Conservation (phyloP, 805 yeast species). For the Peterozyma xylosa region DNA sequence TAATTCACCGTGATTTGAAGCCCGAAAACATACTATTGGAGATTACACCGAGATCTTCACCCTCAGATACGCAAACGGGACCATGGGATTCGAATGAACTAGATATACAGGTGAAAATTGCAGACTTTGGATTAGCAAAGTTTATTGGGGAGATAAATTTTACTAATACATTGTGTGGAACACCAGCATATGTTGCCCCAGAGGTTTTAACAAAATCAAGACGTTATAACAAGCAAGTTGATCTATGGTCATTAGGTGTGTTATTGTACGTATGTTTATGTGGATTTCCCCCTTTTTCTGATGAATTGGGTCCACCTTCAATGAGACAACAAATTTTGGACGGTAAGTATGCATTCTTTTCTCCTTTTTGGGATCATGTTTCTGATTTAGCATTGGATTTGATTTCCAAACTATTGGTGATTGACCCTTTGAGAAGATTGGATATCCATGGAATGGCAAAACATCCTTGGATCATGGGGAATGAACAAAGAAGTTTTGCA, state of each 20-base stretch:
- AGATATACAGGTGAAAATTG: slow-evolving; percentile 62
- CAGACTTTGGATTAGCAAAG: slow-evolving; percentile 74
- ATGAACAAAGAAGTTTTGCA: neutral
- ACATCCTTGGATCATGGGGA: slow-evolving; percentile 5
- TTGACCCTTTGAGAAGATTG: slow-evolving; percentile 37
- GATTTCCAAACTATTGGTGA: slow-evolving; percentile 52
- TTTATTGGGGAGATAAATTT: slow-evolving; percentile 65
- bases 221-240: slow-evolving; percentile 64
- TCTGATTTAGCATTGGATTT: slow-evolving; percentile 59
- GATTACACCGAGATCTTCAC: slow-evolving; percentile 28
- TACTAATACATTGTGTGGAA: slow-evolving; percentile 76
- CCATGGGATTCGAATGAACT: slow-evolving; percentile 58
- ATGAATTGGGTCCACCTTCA: slow-evolving; percentile 71
- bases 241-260: slow-evolving; percentile 80
- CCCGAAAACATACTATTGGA: slow-evolving; percentile 78
- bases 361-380: slow-evolving; percentile 75
- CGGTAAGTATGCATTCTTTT: slow-evolving; percentile 66
- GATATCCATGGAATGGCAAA: slow-evolving; percentile 11
- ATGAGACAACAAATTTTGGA: slow-evolving; percentile 67
- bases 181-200: slow-evolving; percentile 85
- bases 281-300: slow-evolving; percentile 84
- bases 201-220: slow-evolving; percentile 55
- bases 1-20: slow-evolving; percentile 87
- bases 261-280: slow-evolving; percentile 70
- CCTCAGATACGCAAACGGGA: slow-evolving; percentile 20